Conservation (phyloP, 257 asterid genomes). For the Solanum infundibuliforme region DNA sequence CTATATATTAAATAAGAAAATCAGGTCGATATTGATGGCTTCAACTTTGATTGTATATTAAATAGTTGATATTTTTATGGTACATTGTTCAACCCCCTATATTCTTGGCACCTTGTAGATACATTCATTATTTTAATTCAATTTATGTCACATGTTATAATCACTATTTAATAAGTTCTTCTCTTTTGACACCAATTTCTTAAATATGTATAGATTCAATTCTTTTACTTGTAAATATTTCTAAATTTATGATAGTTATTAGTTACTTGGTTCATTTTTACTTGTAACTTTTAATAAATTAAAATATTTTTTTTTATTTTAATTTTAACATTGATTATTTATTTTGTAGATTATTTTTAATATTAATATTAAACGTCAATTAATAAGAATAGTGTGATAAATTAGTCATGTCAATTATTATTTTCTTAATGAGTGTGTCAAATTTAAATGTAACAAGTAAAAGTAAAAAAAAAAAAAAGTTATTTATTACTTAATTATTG, state of each 20-base stretch:
- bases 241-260: background rate
- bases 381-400: too few relatives aligned
- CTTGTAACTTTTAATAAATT: too few relatives aligned
- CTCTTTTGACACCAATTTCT: background rate
- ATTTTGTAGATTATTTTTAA: too few relatives aligned
- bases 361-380: too few relatives aligned
- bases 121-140: background rate
- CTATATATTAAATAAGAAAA: background rate
- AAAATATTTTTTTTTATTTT: too few relatives aligned
- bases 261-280: accelerated
- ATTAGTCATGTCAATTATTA: too few relatives aligned
- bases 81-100: background rate
- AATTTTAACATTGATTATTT: too few relatives aligned
- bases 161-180: background rate
- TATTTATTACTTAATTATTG: too few relatives aligned
- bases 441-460: too few relatives aligned
- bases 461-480: too few relatives aligned
- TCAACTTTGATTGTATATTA: background rate
- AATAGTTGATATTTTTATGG: background rate
- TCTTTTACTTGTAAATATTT: background rate
- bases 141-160: background rate
- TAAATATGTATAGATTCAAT: background rate
- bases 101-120: background rate
- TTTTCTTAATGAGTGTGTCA: too few relatives aligned
- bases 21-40: background rate